Percentiles rank a stretch among this genome's conserved stretches.
phyloP scores from a whole-genome alignment of 2,329 filamentous ascomycete species.

The Botrytis deweyae region DNA sequence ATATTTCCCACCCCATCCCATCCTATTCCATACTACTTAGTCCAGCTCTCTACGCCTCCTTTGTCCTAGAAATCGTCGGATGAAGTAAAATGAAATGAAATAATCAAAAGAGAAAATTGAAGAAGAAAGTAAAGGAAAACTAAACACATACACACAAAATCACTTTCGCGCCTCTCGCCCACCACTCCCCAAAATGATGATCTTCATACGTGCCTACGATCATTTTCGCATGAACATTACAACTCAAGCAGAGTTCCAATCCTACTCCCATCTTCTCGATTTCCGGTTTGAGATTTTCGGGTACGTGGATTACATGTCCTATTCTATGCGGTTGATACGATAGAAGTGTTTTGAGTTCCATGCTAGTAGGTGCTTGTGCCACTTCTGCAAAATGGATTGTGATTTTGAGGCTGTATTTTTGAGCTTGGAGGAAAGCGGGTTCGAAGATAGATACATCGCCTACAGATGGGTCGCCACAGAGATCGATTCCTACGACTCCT shows the following conservation, averaged over 20 bases:
- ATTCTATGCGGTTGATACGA: background rate
- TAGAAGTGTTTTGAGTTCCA: background rate
- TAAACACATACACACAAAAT: constrained; percentile 64
- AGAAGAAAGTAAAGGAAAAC: background rate
- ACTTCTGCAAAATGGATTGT: constrained; percentile 44
- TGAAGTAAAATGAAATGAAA: background rate
- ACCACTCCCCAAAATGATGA: constrained; percentile 80
- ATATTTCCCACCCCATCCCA: background rate
- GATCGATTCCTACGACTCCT: constrained; percentile 71
- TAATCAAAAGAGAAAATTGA: background rate
- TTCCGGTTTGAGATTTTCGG: constrained; percentile 31
- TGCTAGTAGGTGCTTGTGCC: background rate
- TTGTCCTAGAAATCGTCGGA: background rate
- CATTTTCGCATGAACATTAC: constrained; percentile 77
- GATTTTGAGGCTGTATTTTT: constrained; percentile 54
- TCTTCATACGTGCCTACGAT: constrained; percentile 61
- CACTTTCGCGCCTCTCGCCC: constrained; percentile 57
- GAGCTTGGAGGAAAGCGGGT: constrained; percentile 58
- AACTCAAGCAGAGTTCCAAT: constrained; percentile 75
- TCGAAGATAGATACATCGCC: constrained; percentile 61
- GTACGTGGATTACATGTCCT: background rate
- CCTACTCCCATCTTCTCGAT: constrained; percentile 48
- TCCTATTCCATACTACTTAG: background rate
- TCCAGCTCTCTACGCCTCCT: background rate
- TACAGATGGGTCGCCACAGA: constrained; percentile 72